These are phyloP conservation scores for Fusarium sacchari DNA, from an alignment of 2,329 filamentous ascomycete species.

Conservation along the genomic window DNA sequence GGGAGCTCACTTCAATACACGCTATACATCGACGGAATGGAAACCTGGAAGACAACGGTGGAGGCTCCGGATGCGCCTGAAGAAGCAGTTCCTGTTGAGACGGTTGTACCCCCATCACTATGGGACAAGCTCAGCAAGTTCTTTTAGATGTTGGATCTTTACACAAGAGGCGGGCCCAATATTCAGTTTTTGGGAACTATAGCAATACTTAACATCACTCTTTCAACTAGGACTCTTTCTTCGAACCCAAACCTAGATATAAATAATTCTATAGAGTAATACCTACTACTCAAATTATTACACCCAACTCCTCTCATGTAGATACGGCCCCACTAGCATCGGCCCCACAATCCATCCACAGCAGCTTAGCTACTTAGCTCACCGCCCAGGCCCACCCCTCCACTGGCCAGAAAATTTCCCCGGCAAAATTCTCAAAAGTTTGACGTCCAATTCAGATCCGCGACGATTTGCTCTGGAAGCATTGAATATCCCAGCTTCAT, in stretches of 20 bases:
- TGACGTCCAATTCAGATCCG: slow-evolving; percentile 29
- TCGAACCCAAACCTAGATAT: neutral
- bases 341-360: slow-evolving; percentile 16
- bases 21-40: slow-evolving; percentile 82
- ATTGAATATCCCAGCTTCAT: slow-evolving; percentile 11
- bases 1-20: slow-evolving; percentile 81
- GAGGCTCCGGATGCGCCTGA: slow-evolving; percentile 53
- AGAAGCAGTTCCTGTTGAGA: slow-evolving; percentile 37
- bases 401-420: slow-evolving; percentile 42
- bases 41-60: slow-evolving; percentile 76
- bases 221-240: neutral
- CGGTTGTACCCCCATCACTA: slow-evolving; percentile 51
- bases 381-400: slow-evolving; percentile 41
- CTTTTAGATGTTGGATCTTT: slow-evolving; percentile 9
- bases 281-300: neutral
- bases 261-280: neutral
- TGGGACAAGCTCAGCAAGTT: slow-evolving; percentile 56
- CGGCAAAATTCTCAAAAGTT: slow-evolving; percentile 45
- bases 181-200: neutral
- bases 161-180: neutral
- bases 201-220: slow-evolving; percentile 4
- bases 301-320: neutral
- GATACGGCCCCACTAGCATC: slow-evolving; percentile 15
- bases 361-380: slow-evolving; percentile 36
- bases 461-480: slow-evolving; percentile 19